Percentiles rank a stretch among this genome's conserved stretches.
Evolutionary conservation across 306 rosid genomes (phyloP).

Genomic region (Rosa lucieae): DNA sequence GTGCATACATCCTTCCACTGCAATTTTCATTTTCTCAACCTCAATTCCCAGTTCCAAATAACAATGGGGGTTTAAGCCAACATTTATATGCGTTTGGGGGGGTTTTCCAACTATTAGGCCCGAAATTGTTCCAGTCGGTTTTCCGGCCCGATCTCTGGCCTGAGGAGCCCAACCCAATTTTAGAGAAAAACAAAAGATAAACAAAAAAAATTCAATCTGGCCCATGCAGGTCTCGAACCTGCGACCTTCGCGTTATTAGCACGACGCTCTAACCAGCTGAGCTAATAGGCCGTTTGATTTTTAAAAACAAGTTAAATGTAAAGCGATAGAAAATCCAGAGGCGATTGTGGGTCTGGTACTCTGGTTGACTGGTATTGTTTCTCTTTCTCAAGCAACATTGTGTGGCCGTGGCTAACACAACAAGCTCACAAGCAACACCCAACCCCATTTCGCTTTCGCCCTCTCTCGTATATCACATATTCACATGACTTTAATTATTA

Average conservation of each 20-base stretch:
- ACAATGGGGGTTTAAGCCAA: too few species aligned
- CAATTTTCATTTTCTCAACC: constrained; percentile 63
- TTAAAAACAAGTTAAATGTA: too few species aligned
- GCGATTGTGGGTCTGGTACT: background rate
- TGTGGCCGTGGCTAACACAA: constrained; percentile 31
- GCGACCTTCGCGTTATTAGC: background rate
- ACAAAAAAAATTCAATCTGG: background rate
- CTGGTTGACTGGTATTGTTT: background rate
- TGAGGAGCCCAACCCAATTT: too few species aligned
- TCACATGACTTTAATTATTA: constrained; percentile 7
- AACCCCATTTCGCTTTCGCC: background rate
- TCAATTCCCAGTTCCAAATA: background rate
- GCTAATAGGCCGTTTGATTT: background rate
- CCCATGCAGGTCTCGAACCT: constrained; percentile 13
- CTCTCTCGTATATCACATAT: background rate
- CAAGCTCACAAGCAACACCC: constrained; percentile 30
- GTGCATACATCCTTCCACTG: constrained; percentile 94
- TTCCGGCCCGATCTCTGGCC: too few species aligned
- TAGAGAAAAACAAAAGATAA: too few species aligned
- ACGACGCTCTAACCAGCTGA: background rate
- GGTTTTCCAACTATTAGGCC: too few species aligned
- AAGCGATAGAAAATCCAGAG: too few species aligned
- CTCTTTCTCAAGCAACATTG: background rate
- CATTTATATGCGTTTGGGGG: too few species aligned
- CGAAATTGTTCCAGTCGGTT: too few species aligned